phyloP scores from a whole-genome alignment of 2,329 filamentous ascomycete genomes.

The Paracamarosporium sp. region DNA sequence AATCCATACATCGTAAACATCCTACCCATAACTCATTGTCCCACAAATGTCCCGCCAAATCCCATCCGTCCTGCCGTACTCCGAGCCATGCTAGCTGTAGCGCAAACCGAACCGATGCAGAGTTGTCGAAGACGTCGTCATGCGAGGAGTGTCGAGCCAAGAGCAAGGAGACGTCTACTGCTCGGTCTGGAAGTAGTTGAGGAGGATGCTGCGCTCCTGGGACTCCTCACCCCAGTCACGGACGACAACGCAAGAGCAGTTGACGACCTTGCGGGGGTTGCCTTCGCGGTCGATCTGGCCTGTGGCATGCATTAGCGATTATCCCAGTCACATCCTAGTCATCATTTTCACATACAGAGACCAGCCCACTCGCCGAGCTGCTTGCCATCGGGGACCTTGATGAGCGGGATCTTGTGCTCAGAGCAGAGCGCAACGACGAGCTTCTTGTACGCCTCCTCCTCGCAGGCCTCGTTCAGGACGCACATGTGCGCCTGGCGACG shows the following conservation, averaged over 20 bases:
- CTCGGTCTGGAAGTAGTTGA: constrained; percentile 99
- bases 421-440: constrained; percentile 97
- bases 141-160: constrained; percentile 15
- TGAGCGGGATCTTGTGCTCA: constrained; percentile 99
- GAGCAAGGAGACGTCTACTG: constrained; percentile 49
- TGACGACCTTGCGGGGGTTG: constrained; percentile 99
- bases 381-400: constrained; percentile 99
- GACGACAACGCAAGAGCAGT: constrained; percentile 99
- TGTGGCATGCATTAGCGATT: constrained; percentile 47
- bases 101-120: constrained; percentile 22
- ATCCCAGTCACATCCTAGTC: neutral
- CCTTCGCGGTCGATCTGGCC: constrained; percentile 99
- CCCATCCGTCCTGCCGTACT: constrained; percentile 12
- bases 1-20: neutral
- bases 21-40: neutral
- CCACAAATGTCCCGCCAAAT: neutral
- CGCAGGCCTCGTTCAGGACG: constrained; percentile 99
- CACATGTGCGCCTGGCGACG: constrained; percentile 99
- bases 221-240: constrained; percentile 99
- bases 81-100: constrained; percentile 17
- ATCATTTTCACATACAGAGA: constrained; percentile 77
- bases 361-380: constrained; percentile 99
- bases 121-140: constrained; percentile 17
- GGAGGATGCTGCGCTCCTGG: constrained; percentile 96
- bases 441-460: constrained; percentile 99